A percentile compares a stretch with the other conserved stretches of the same genome.
Conservation (phyloP, 768 basidiomycete species). For the Phanerochaete sordida region DNA sequence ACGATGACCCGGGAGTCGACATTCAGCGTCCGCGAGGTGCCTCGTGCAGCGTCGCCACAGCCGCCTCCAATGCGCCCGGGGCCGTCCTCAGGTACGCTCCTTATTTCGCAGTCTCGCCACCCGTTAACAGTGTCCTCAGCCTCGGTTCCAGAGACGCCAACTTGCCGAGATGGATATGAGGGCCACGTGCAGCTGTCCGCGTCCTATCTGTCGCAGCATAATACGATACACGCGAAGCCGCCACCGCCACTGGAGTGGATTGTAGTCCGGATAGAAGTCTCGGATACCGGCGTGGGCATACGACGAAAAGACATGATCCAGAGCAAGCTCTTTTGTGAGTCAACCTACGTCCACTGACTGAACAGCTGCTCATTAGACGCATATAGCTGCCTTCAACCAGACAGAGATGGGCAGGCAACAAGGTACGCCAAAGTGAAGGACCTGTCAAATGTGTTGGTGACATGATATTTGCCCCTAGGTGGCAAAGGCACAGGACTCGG, state of each 20-base stretch:
- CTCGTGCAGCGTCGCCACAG: background rate
- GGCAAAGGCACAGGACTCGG: slow-evolving; percentile 57
- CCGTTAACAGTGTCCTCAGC: too few relatives aligned
- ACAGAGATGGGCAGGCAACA: slow-evolving; percentile 70
- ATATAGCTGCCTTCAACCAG: slow-evolving; percentile 68
- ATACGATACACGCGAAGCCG: slow-evolving; percentile 39
- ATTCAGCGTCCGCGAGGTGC: background rate
- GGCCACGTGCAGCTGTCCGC: slow-evolving; percentile 22
- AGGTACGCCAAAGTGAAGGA: too few relatives aligned
- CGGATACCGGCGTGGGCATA: slow-evolving; percentile 70
- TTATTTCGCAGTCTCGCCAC: too few relatives aligned
- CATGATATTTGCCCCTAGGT: too few relatives aligned
- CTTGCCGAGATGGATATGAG: too few relatives aligned
- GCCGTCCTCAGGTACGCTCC: too few relatives aligned
- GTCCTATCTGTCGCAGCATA: slow-evolving; percentile 44
- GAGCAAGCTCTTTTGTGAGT: slow-evolving; percentile 69
- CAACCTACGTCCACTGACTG: background rate
- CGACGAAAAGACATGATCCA: slow-evolving; percentile 63
- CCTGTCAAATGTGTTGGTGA: background rate
- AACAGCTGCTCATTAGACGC: background rate
- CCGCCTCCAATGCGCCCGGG: too few relatives aligned
- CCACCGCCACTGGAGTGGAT: slow-evolving; percentile 48
- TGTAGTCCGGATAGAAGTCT: slow-evolving; percentile 81
- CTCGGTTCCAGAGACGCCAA: too few relatives aligned
- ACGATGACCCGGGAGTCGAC: slow-evolving; percentile 4